Base-by-base conservation (phyloP, 225 moss, liverwort and hornwort species). In the Antitrichia curtipendula region DNA sequence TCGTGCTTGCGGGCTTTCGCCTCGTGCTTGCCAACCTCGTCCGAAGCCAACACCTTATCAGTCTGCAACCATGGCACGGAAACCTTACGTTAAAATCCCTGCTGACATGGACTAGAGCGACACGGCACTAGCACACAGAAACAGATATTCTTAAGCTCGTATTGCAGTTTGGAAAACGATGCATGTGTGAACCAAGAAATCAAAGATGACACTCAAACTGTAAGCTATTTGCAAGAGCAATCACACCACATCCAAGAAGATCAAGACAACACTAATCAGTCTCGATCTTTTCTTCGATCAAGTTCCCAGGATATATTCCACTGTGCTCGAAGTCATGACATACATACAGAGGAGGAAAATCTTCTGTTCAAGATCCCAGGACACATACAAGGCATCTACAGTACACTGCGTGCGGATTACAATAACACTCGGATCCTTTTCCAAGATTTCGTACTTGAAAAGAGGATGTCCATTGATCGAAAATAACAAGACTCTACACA, bases 41-140 rank as follows among this genome's bases (percentile, higher is more conserved):
- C 86, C 63, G 72, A 8, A 16, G 90, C 82, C 82, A 90, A 63
- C 11, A n/a, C 53, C 82, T 88, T 90, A 22, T 90, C 77, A 3
- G 86, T 72, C 90, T 90, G 82, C 68, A 69, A 24, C 11, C 64
- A 64, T 13, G 13, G 20, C 60, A 41, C 58, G 40, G 40, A 16
- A 57, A 32, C 9, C 23, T 15, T 5, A 16, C 8, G 32, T 54
- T 22, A 43, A 16, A 45, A 61, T 34, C 23, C 28, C 11, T 18
- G 40, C 27, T 11, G n/a, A n/a, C n/a, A n/a, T n/a, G 16, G 5
- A 18, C 4, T 6, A 59, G 12, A 53, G 31, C 13, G 22, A 32
- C 34, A 31, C 61, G 6, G 15, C 12, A 9, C 14, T 15, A 22
- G 8, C 12, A 29, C 29, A 6, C 28, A 11, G 3, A 8, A 18